Evolutionary conservation across 805 yeast species (phyloP), one percentile per base, ranked within the genome.

Genomic region (Lachancea dasiensis): DNA sequence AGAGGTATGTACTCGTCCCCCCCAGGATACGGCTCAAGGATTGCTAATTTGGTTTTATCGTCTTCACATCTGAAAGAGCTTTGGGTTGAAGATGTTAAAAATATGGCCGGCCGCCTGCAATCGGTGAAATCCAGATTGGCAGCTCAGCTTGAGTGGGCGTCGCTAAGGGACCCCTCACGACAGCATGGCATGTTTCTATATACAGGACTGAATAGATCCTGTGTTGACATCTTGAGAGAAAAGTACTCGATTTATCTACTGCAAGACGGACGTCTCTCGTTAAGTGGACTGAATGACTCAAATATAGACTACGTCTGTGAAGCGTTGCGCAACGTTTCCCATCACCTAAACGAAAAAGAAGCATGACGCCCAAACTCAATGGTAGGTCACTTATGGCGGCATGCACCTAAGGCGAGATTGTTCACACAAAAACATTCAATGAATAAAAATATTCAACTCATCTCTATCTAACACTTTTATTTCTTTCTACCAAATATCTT

Each of bases 131-230:
- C 65, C 39, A 63, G 72, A 44, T 70, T 90, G 56, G 75, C 75
- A 61, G 71, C 74, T 38, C 69, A 75, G 45, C 72, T 81, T 50
- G 70, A 77, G 60, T 90, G 97, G 97, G 81, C 81, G 38, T 95
- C 85, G 58, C 72, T 90, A 52, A 68, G 83, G 40, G 73, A 79
- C 56, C 40, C 33, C 5, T 39, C 46, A 13, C 48, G 46, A 23
- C 97, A 90, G 64, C 82, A 90, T 60, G 98, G 98, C 52, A 90
- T 90, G 97, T 90, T 90, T 66, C 85, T 90, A 53, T 90, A 74
- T 69, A 89, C 97, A 24, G 95, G 96, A 6, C 72, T 90, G 45
- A 58, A 64, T 22, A 68, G 75, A 31, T 77, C 73, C 34, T 95
- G 87, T 65, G 90, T 86, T 34, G 69, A 75, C 41, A 64, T 69